These are phyloP conservation scores for Apostasia ramifera DNA, from an alignment of 106 monocot genomes.

Conservation along the genomic window DNA sequence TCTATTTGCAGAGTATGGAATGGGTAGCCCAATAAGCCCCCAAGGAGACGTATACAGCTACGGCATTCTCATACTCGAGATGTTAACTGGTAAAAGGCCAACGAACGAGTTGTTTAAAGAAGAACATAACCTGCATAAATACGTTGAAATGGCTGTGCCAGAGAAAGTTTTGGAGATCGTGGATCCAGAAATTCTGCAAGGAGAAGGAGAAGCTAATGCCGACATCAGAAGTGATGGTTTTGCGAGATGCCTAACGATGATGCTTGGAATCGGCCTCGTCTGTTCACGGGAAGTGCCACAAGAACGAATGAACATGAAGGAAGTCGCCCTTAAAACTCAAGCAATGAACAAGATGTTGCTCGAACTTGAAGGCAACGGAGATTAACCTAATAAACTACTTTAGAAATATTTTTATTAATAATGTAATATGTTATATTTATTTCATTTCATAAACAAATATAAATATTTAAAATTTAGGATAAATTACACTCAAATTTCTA, in stretches of 20 bases:
- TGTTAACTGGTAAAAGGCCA: conserved; percentile 33
- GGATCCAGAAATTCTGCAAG: conserved; percentile 1
- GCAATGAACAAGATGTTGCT: too few species aligned
- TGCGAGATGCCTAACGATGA: background rate
- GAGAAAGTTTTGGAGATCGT: conserved; percentile 11
- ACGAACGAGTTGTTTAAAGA: conserved; percentile 15
- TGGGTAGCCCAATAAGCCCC: conserved; percentile 6
- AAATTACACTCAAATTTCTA: too few species aligned
- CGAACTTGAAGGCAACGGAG: too few species aligned
- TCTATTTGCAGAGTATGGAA: conserved; percentile 22
- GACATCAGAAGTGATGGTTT: background rate
- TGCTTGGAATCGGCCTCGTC: conserved; percentile 10
- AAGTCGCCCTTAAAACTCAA: too few species aligned
- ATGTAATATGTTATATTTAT: too few species aligned
- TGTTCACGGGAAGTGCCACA: conserved; percentile 20
- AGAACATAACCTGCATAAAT: conserved; percentile 15
- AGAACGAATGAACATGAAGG: conserved; percentile 11
- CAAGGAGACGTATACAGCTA: conserved; percentile 37
- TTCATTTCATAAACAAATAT: too few species aligned
- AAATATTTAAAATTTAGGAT: too few species aligned
- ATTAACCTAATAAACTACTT: too few species aligned
- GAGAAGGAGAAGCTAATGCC: too few species aligned
- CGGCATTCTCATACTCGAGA: conserved; percentile 31
- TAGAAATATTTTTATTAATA: too few species aligned
- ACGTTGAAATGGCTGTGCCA: conserved; percentile 20